Evolutionary conservation across 73 alveolate genomes (phyloP), one percentile per base, ranked within the genome.

Genomic region (Stentor coeruleus): DNA sequence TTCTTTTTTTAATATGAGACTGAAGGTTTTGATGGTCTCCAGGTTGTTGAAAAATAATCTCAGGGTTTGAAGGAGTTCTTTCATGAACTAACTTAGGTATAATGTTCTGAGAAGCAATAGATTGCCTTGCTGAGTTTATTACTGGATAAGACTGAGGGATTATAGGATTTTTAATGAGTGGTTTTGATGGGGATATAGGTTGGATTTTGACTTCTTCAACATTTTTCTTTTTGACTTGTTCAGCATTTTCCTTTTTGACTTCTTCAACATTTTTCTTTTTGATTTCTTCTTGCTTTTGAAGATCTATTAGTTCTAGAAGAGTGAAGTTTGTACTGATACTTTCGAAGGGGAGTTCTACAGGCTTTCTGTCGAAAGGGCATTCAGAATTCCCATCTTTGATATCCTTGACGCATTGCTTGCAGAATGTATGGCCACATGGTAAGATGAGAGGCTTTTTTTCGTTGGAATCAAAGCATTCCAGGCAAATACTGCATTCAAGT

Each of bases 371-470:
- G n/a, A 79, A 11, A n/a, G 91, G 91, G 74, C 91, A 85, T 2
- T 4, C 59, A 26, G 81, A 11, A 20, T 75, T 28, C 1, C 84
- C 79, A 26, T 79, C 59, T 35, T 57, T n/a, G 14, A 85, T 59
- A 33, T 41, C 33, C 49, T 81, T 26, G 42, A 84, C 60, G 83
- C 91, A 87, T 83, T 87, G 66, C 39, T n/a, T 20, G 74, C 93
- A 87, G 36, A 87, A 87, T 1, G 93, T 74, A 58, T 87, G 93
- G 0, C 93, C 93, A 39, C 93, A 87, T 3, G 30, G 40, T 3
- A 87, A 59, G 74, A 87, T 60, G 14, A 87, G 77, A 38, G 93
- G 93, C 30, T 84, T 87, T 28, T 85, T 84, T 3, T 74, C 82
- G 14, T 35, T n/a, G 3, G 36, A 42, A 60, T 84, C 82, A 49